phyloP scores from a whole-genome alignment of 257 asterid genomes.

The Solanum lycopersicoides region DNA sequence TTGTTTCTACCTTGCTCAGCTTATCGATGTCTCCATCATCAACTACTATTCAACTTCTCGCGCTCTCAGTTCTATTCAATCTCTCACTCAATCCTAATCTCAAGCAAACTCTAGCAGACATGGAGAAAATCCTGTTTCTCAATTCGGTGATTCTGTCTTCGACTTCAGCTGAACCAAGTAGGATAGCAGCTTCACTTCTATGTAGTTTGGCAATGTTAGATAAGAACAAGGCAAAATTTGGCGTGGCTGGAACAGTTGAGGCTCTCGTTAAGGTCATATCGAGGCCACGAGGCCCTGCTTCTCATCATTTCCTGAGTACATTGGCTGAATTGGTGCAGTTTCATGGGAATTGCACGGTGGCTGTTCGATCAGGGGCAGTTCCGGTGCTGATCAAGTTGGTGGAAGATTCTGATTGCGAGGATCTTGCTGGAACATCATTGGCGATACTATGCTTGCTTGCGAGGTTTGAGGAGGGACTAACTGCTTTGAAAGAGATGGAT shows the following conservation, averaged over 20 bases:
- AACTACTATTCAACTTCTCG: constrained; percentile 16
- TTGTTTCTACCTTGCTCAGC: constrained; percentile 33
- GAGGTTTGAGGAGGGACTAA: constrained; percentile 65
- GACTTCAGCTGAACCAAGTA: constrained; percentile 22
- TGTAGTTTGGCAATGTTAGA: constrained; percentile 83
- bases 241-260: constrained; percentile 59
- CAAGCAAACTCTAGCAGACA: constrained; percentile 46
- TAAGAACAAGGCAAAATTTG: constrained; percentile 74
- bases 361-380: constrained; percentile 53
- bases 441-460: constrained; percentile 43
- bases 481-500: constrained; percentile 29
- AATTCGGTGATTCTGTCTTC: constrained; percentile 21
- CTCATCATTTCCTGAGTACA: constrained; percentile 62
- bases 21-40: constrained; percentile 29
- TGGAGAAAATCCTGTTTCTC: constrained; percentile 37
- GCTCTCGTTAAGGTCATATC: constrained; percentile 38
- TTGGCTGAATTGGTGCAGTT: constrained; percentile 73
- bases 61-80: constrained; percentile 63
- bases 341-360: constrained; percentile 81
- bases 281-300: constrained; percentile 25
- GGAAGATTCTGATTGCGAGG: constrained; percentile 34
- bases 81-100: constrained; percentile 63
- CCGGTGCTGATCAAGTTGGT: constrained; percentile 33
- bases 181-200: constrained; percentile 53
- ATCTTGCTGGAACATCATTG: constrained; percentile 53